phyloP scores from a whole-genome alignment of 148 eudicot species.

The Nyssa sinensis region DNA sequence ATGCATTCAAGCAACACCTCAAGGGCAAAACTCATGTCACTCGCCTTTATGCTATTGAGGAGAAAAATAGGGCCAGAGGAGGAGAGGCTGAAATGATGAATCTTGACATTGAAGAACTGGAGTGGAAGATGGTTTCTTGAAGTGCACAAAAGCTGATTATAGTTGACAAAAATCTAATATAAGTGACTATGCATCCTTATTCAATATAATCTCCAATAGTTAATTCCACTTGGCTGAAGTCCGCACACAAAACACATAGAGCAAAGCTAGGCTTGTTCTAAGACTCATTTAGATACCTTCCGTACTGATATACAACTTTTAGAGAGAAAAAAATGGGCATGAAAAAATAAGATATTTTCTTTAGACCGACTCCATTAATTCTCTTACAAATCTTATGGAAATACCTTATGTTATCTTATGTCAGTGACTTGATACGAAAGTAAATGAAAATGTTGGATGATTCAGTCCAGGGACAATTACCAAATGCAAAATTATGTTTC shows the following conservation, averaged over 20 bases:
- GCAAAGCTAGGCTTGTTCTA: no score
- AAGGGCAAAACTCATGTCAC: constrained; percentile 26
- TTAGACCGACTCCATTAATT: no score
- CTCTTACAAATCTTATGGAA: no score
- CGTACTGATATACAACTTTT: no score
- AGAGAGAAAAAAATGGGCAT: not conserved
- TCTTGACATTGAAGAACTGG: not conserved
- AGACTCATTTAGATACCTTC: not conserved
- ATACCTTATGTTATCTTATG: no score
- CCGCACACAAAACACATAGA: not conserved
- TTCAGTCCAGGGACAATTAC: no score
- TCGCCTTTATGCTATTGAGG: not conserved
- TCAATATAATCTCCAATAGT: no score
- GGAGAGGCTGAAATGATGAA: not conserved
- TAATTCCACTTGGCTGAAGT: not conserved
- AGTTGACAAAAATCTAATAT: not conserved
- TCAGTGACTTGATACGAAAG: no score
- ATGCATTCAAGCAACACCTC: constrained; percentile 21
- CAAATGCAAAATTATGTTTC: no score
- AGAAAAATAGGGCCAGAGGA: not conserved
- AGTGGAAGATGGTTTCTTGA: not conserved
- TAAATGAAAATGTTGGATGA: no score
- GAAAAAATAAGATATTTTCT: not conserved
- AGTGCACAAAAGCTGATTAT: not conserved
- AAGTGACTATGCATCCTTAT: not conserved